A percentile compares a stretch with the other conserved stretches of the same genome.
These are phyloP conservation scores for Thermochaetoides thermophila DNA, from an alignment of 495 filamentous ascomycete genomes.

Conservation along the genomic window DNA sequence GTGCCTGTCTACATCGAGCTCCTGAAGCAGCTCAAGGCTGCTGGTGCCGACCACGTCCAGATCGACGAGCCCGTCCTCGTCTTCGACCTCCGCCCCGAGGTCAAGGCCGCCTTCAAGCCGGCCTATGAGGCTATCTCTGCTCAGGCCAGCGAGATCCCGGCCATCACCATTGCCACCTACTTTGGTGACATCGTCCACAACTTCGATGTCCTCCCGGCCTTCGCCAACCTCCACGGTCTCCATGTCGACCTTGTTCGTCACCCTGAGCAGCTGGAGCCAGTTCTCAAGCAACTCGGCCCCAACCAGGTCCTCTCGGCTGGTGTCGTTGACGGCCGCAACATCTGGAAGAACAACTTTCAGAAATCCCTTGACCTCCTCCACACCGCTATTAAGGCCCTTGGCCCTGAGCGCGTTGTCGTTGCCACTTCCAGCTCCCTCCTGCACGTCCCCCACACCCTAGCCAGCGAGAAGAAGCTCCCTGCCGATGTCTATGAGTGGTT, in stretches of 20 bases:
- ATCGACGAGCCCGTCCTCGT: slow-evolving; percentile 96
- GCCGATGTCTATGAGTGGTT: slow-evolving; percentile 93
- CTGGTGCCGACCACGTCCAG: slow-evolving; percentile 87
- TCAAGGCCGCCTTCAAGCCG: slow-evolving; percentile 95
- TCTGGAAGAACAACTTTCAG: slow-evolving; percentile 99
- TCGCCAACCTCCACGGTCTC: slow-evolving; percentile 55
- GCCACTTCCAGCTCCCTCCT: slow-evolving; percentile 93
- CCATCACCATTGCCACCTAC: slow-evolving; percentile 82
- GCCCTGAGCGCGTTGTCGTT: slow-evolving; percentile 90
- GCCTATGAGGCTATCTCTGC: slow-evolving; percentile 76
- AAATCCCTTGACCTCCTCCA: slow-evolving; percentile 77
- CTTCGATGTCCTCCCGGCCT: slow-evolving; percentile 63
- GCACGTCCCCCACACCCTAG: slow-evolving; percentile 93
- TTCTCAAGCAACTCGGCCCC: slow-evolving; percentile 72
- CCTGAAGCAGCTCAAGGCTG: slow-evolving; percentile 78
- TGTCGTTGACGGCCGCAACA: slow-evolving; percentile 97
- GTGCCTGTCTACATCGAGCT: slow-evolving; percentile 87
- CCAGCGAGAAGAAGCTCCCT: slow-evolving; percentile 92
- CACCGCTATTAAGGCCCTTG: slow-evolving; percentile 79
- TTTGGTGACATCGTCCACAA: slow-evolving; percentile 99
- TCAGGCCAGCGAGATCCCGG: slow-evolving; percentile 62
- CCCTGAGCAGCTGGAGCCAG: slow-evolving; percentile 94
- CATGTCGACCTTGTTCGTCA: slow-evolving; percentile 94
- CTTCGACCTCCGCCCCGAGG: slow-evolving; percentile 71
- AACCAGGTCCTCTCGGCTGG: slow-evolving; percentile 82